Conservation (phyloP, 805 yeast species). For the Hermanozyma aechmeae region DNA sequence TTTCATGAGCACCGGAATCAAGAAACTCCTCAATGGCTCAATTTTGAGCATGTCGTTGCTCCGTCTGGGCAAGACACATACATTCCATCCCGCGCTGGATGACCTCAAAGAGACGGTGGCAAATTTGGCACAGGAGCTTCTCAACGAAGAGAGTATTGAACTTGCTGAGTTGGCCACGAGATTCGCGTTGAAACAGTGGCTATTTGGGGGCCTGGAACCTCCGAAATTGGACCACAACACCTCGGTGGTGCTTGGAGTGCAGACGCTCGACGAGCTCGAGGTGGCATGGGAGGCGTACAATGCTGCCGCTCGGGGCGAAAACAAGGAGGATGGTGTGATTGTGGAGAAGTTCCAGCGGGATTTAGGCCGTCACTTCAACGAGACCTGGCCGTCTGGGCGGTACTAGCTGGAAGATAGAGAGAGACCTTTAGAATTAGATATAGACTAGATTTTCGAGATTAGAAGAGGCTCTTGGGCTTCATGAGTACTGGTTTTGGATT, state of each 20-base stretch:
- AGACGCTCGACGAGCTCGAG: conserved; percentile 52
- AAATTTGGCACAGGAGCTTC: conserved; percentile 31
- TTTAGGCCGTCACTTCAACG: conserved; percentile 50
- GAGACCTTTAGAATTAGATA: no score
- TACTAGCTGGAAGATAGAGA: no score
- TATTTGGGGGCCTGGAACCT: conserved; percentile 15
- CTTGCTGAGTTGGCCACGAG: conserved; percentile 77
- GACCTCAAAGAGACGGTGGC: conserved; percentile 47
- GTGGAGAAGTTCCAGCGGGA: conserved; percentile 25
- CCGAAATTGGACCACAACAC: conserved; percentile 21
- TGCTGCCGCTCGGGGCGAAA: conserved; percentile 27
- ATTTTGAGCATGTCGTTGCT: conserved; percentile 83
- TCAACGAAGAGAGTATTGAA: conserved; percentile 36
- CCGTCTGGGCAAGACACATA: conserved; percentile 54
- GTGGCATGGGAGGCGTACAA: conserved; percentile 50
- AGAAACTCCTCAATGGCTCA: conserved; percentile 66
- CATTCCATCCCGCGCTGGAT: conserved; percentile 73
- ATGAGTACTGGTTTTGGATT: no score
- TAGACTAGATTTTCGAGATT: no score
- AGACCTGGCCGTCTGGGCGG: conserved; percentile 57
- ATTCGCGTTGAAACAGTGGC: conserved; percentile 61
- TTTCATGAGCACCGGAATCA: conserved; percentile 44
- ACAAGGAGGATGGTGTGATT: conserved; percentile 33
- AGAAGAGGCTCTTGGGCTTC: no score
- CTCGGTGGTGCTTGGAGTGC: conserved; percentile 71